Evolutionary conservation across 1,284 basidiomycete genomes (phyloP), one percentile per base, ranked within the genome.

Genomic region (Microbotryum scabiosae): DNA sequence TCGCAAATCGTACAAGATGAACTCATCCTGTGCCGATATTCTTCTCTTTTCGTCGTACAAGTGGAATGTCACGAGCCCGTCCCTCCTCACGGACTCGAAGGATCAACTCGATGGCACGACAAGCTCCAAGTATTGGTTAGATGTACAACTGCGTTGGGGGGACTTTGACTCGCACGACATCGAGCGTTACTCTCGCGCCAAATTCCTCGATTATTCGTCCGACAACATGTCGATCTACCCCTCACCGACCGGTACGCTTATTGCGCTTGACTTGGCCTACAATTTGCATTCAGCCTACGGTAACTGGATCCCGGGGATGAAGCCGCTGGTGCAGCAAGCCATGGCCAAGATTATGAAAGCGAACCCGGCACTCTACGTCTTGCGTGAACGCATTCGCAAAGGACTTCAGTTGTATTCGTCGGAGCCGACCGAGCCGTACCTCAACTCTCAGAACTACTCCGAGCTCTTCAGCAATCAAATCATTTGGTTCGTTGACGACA

Each of bases 331-430:
- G 65, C 94, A 97, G 77, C 93, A 97, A 78, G 96, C 94, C 4
- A 97, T 99, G 92, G 90, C 88, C 50, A 99, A 98, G 82, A 90
- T 99, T 76, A 96, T 97, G 92, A 94, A 94, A 76, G 92, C 91
- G 51, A 94, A 96, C 71, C 96, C 96, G 12, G 96, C 96, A n/a
- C 85, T 90, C 59, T 96, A 97, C 74, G 96, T 99, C 43, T 79
- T 98, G 60, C 88, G 96, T 56, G 96, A 99, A 78, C 94, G 96
- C 79, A 96, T 99, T 72, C 84, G 96, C 71, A 98, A 98, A 80
- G 91, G 93, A 76, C 82, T 99, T 21, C 96, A 98, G 77, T 81
- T 98, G 25, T 99, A 98, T 78, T 97, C 93, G 32, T 98, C 94
- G 26, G 96, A 98, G 77, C 94, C 96, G 6, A 99, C 96, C 21